A percentile compares a stretch with the other conserved stretches of the same genome.
These are phyloP conservation scores for Puya raimondii DNA, from an alignment of 176 grass and related monocot genomes.

Conservation along the genomic window DNA sequence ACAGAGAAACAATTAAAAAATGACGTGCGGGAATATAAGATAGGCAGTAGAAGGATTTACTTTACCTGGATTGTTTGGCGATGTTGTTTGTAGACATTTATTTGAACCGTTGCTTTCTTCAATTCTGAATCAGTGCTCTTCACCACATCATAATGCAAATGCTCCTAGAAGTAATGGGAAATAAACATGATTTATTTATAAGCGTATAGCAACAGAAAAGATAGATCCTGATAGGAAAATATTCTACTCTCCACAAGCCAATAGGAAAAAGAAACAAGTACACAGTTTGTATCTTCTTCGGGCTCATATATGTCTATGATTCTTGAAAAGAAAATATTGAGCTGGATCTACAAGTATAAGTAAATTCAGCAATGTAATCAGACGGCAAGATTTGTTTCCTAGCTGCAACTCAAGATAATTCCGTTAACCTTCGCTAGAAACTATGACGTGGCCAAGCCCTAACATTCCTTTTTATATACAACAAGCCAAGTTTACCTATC, in stretches of 20 bases:
- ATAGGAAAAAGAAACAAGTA: not conserved
- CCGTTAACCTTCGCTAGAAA: too few species aligned
- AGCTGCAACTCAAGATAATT: too few species aligned
- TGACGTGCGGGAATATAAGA: too few species aligned
- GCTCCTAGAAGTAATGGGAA: constrained; percentile 43
- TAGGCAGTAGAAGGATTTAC: too few species aligned
- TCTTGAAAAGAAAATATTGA: too few species aligned
- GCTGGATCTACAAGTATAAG: too few species aligned
- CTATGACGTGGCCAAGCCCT: too few species aligned
- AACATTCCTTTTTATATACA: too few species aligned
- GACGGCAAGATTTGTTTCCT: too few species aligned
- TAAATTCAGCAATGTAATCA: too few species aligned
- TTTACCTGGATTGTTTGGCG: constrained; percentile 86
- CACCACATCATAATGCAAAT: constrained; percentile 89
- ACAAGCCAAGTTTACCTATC: too few species aligned
- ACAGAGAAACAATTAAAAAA: too few species aligned
- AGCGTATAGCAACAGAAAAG: not conserved
- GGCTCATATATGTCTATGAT: not conserved
- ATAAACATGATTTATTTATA: not conserved
- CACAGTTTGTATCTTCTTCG: not conserved
- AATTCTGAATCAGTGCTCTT: constrained; percentile 41
- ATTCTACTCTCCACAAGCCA: not conserved
- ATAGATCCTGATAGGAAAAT: not conserved
- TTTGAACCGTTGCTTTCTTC: constrained; percentile 49
- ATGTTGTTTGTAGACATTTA: constrained; percentile 91